Evolutionary conservation across 2,329 filamentous ascomycete species (phyloP), one percentile per base, ranked within the genome.

Genomic region (Xylaria sp.): DNA sequence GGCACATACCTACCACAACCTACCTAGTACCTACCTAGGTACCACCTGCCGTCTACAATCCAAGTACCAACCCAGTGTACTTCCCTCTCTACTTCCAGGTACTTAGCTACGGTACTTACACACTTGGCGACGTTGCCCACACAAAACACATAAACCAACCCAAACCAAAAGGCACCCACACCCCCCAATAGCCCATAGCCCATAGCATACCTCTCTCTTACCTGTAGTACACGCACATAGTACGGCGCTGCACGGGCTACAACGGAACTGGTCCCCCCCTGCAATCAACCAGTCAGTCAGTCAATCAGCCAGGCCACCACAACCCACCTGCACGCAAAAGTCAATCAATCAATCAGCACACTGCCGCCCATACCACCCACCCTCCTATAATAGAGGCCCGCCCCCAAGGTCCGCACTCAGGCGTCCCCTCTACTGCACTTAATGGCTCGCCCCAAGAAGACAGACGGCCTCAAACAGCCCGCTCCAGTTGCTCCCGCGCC

Each of bases 381-480:
- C 47, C 35, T 31, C 40, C 56, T 54, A 61, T 67, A 67, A 62
- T 60, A 61, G 57, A 25, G 58, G 58, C 46, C 58, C 61, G 38
- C 55, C 61, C 49, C 33, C 47, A 23, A 38, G 33, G 11, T 38
- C 3, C 15, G 43, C 58, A 40, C 50, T 42, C 14, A 31, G 42
- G 55, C 46, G n/a, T 57, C 42, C 46, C 40, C 33, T 25, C 42
- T 31, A n/a, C 57, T 47, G 25, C 38, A 51, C 60, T 69, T 66
- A 69, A 80, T 79, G 78, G 74, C 77, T 61, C 76, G 77, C 59
- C 71, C 75, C 45, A 79, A 79, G 74, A 79, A 79, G 67, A 42
- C 70, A 7, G 77, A 77, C 11, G 71, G 67, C 56, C 67, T 73
- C 64, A 78, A 79, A 71, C 77, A 78, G 64, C 67, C 71, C 31